These are phyloP conservation scores for Cryptosporidium parvum DNA, from an alignment of 169 alveolate species.

Conservation along the genomic window DNA sequence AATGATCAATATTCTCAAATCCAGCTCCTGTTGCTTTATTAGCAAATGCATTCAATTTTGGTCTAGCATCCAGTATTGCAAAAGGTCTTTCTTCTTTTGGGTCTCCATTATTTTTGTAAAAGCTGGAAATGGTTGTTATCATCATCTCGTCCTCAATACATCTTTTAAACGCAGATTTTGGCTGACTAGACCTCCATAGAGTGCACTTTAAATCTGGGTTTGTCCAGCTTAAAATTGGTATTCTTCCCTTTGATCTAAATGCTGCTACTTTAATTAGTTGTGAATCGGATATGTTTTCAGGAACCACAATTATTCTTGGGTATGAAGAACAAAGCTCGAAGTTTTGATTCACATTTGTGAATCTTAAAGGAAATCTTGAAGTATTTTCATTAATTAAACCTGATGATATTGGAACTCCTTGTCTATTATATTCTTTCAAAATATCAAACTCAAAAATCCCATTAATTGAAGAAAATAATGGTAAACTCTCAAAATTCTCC, in stretches of 20 bases:
- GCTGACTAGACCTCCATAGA: conserved; percentile 78
- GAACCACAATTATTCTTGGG: conserved; percentile 79
- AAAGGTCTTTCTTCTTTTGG: conserved; percentile 34
- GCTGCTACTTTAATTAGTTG: conserved; percentile 75
- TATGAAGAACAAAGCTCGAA: conserved; percentile 79
- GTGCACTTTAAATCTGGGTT: conserved; percentile 38
- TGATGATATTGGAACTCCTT: conserved; percentile 20
- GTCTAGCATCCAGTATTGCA: conserved; percentile 81
- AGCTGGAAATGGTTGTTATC: conserved; percentile 71
- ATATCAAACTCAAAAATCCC: conserved; percentile 23
- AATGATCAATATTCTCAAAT: conserved; percentile 80
- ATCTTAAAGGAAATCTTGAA: conserved; percentile 25
- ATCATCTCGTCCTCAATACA: conserved; percentile 76
- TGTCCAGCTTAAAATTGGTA: conserved; percentile 81
- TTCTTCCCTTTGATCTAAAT: conserved; percentile 79
- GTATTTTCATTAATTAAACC: neutral
- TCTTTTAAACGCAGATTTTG: conserved; percentile 76
- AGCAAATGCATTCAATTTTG: conserved; percentile 83
- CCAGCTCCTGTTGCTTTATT: conserved; percentile 84
- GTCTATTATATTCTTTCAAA: conserved; percentile 22
- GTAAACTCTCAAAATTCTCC: neutral
- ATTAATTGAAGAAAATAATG: neutral
- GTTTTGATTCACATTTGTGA: conserved; percentile 76
- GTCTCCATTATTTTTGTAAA: conserved; percentile 63
- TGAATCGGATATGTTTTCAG: conserved; percentile 78